Evolutionary conservation across 2,329 filamentous ascomycete species (phyloP).

Genomic region (Ampelomyces quisqualis): DNA sequence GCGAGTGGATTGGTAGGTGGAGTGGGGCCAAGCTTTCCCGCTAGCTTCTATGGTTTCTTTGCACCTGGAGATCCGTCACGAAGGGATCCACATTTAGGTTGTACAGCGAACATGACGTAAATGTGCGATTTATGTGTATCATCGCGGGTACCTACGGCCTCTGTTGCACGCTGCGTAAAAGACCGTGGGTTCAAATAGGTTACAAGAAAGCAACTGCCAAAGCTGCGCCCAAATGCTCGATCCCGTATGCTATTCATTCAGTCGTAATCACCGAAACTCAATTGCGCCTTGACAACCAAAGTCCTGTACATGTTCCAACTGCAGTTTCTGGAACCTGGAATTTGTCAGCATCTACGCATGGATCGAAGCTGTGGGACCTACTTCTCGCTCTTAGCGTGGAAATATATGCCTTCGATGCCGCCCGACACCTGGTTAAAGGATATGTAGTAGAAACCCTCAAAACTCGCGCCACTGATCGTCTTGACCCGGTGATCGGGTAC

Average conservation of each 20-base stretch:
- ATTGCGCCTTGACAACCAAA: constrained; percentile 79
- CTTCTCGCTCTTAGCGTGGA: constrained; percentile 97
- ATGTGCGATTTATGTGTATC: constrained; percentile 12
- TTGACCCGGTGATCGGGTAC: constrained; percentile 91
- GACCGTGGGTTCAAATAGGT: constrained; percentile 23
- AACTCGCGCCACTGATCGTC: constrained; percentile 90
- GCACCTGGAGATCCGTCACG: constrained; percentile 11
- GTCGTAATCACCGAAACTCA: constrained; percentile 73
- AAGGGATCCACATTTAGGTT: constrained; percentile 7
- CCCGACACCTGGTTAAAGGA: constrained; percentile 93
- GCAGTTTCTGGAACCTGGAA: constrained; percentile 82
- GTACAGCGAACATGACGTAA: constrained; percentile 19
- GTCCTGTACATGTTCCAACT: constrained; percentile 84
- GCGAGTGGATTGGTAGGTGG: constrained; percentile 29
- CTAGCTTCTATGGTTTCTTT: constrained; percentile 24
- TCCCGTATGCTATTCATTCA: constrained; percentile 30
- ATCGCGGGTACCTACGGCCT: constrained; percentile 20
- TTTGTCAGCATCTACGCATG: constrained; percentile 19
- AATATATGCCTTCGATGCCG: constrained; percentile 90
- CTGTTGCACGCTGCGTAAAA: constrained; percentile 33
- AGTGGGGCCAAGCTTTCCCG: constrained; percentile 36
- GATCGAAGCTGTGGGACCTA: constrained; percentile 52
- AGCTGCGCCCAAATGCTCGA: constrained; percentile 34
- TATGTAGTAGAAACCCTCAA: constrained; percentile 96
- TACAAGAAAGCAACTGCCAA: constrained; percentile 31